Evolutionary conservation across 2,329 filamentous ascomycete species (phyloP), one percentile per base, ranked within the genome.

Genomic region (Botrytis porri): DNA sequence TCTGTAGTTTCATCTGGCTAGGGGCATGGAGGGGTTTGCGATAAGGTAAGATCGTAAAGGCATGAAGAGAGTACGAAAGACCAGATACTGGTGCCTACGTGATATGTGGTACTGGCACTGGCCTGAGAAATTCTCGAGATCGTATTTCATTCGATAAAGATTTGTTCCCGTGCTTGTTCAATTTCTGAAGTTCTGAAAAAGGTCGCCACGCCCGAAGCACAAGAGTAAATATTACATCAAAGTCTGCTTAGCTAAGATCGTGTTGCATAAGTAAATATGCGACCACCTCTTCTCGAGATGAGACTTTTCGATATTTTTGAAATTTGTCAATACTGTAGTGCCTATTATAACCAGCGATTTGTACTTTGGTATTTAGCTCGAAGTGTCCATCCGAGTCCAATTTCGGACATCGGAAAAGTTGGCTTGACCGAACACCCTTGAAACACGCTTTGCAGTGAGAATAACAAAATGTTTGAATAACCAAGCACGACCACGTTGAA

Each of bases 21-120:
- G 63, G 70, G 51, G 29, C 25, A 61, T 66, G 48, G 70, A 67
- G 62, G 70, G 48, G 62, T 69, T 72, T 59, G 60, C 62, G 70
- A 72, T 72, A 72, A 72, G 70, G 35, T 59, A 39, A 51, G 63
- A 69, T 69, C 29, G 51, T 57, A 57, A 37, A 43, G 51, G 65
- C 43, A 63, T 54, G 43, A 71, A 29, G 20, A 18, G 25, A 51
- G 64, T 48, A 41, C 32, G 35, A 67, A 48, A 54, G 25, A 29
- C 45, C 35, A 67, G 54, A 25, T 60, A 60, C 51, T 20, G n/a
- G 37, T 43, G 29, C 37, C 37, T 60, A 54, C 20, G 8, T 51
- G 45, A 51, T 37, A 66, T 51, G 20, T 66, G 63, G 32, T n/a
- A 37, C 22, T 25, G 29, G 12, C 16, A 37, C 22, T 25, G 29